Conservation (phyloP, 257 asterid species). For the Eustoma russellianum region DNA sequence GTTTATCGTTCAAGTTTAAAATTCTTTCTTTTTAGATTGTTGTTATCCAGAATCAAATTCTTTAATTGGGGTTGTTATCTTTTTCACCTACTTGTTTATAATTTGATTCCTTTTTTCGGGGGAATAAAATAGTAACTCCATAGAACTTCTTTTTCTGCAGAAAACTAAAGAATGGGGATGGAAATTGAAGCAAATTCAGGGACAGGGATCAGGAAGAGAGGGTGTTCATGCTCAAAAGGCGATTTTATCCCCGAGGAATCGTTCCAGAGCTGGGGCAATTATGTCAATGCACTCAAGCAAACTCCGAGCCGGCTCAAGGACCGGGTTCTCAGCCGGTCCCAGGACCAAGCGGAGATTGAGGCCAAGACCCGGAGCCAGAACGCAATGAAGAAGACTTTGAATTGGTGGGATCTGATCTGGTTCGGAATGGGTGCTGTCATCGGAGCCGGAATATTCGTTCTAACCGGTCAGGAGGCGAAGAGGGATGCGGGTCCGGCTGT, state of each 20-base stretch:
- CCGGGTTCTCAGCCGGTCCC: slow-evolving; percentile 51
- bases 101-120: no score
- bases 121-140: no score
- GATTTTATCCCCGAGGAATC: slow-evolving; percentile 87
- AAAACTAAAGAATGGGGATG: slow-evolving; percentile 18
- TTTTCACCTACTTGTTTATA: no score
- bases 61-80: no score
- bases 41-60: no score
- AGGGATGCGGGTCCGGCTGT: slow-evolving; percentile 59
- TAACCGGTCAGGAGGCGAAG: slow-evolving; percentile 57
- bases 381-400: slow-evolving; percentile 62
- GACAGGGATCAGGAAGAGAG: slow-evolving; percentile 31
- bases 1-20: no score
- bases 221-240: slow-evolving; percentile 43
- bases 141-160: neutral
- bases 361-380: slow-evolving; percentile 42
- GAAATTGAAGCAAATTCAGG: slow-evolving; percentile 17
- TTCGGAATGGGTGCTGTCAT: slow-evolving; percentile 90
- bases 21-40: no score
- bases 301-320: slow-evolving; percentile 49
- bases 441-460: slow-evolving; percentile 82
- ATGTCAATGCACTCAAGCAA: slow-evolving; percentile 40
- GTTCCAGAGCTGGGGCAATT: slow-evolving; percentile 52
- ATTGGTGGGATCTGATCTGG: slow-evolving; percentile 91
- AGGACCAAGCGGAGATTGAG: slow-evolving; percentile 41